Evolutionary conservation across 345 rosid species (phyloP).

Genomic region (Camelina laxa): DNA sequence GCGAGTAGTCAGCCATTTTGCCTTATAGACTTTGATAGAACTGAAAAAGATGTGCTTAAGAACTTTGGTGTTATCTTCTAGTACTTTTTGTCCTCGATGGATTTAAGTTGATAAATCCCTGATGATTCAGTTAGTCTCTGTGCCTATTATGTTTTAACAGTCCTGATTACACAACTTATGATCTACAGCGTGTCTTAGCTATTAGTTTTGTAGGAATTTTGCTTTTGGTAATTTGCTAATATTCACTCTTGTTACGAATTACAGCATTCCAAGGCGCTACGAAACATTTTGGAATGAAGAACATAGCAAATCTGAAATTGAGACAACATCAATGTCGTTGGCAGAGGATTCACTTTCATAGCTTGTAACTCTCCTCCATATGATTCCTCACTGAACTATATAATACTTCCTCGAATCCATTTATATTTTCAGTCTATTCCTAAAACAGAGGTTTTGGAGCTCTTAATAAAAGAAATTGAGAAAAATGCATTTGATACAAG

Average conservation of each 20-base stretch:
- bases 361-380: not conserved
- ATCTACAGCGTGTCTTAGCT: not conserved
- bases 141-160: not conserved
- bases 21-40: not conserved
- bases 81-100: not conserved
- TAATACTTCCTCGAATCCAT: slow-evolving; percentile 8
- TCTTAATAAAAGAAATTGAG: slow-evolving; percentile 28
- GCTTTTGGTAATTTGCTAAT: slow-evolving; percentile 14
- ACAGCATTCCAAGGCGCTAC: slow-evolving; percentile 55
- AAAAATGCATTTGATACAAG: slow-evolving; percentile 20
- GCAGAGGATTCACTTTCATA: no score
- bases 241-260: slow-evolving; percentile 12
- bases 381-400: slow-evolving; percentile 2
- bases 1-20: not conserved
- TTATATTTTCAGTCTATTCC: not conserved
- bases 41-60: not conserved
- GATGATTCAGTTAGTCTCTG: not conserved
- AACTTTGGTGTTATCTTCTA: no score
- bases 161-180: not conserved
- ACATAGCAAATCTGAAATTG: slow-evolving; percentile 49
- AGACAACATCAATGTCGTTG: slow-evolving; percentile 12
- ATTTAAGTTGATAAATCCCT: not conserved
- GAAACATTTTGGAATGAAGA: slow-evolving; percentile 62
- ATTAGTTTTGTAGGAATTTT: not conserved
- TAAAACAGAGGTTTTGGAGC: slow-evolving; percentile 27